phyloP scores from a whole-genome alignment of 2,329 filamentous ascomycete species.

The Phaeosphaeriaceae sp. region DNA sequence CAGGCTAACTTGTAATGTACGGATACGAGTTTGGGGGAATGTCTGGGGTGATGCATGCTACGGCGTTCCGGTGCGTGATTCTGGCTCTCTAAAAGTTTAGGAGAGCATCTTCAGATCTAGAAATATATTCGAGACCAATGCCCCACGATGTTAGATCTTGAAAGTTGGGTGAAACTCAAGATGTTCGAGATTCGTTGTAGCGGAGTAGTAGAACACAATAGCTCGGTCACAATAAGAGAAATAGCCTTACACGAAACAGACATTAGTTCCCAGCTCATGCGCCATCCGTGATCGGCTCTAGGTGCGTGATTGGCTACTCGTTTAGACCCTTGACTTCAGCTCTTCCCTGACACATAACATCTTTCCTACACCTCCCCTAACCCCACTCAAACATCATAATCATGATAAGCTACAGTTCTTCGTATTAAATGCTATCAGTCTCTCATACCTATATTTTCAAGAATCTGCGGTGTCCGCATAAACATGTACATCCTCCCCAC shows the following conservation, averaged over 20 bases:
- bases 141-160: background rate
- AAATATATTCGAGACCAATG: conserved; percentile 15
- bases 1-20: conserved; percentile 48
- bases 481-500: conserved; percentile 4
- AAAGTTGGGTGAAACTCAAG: background rate
- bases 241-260: background rate
- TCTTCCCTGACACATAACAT: background rate
- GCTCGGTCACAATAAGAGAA: background rate
- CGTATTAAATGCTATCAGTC: conserved; percentile 10
- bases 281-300: background rate
- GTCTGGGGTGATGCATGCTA: conserved; percentile 41
- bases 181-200: background rate
- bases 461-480: conserved; percentile 10
- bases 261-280: too few relatives aligned
- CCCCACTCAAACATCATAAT: background rate
- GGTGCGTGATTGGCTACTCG: conserved; percentile 11
- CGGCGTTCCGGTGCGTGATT: conserved; percentile 42
- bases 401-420: conserved; percentile 5
- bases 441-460: background rate
- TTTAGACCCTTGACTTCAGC: conserved; percentile 5
- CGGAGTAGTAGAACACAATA: too few relatives aligned
- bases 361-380: background rate
- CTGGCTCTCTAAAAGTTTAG: conserved; percentile 31
- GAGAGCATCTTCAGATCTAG: conserved; percentile 22
- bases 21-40: conserved; percentile 20